These are phyloP conservation scores for Gaertneriomyces sp. DNA, from an alignment of 192 early-diverging fungal genomes.

Conservation along the genomic window DNA sequence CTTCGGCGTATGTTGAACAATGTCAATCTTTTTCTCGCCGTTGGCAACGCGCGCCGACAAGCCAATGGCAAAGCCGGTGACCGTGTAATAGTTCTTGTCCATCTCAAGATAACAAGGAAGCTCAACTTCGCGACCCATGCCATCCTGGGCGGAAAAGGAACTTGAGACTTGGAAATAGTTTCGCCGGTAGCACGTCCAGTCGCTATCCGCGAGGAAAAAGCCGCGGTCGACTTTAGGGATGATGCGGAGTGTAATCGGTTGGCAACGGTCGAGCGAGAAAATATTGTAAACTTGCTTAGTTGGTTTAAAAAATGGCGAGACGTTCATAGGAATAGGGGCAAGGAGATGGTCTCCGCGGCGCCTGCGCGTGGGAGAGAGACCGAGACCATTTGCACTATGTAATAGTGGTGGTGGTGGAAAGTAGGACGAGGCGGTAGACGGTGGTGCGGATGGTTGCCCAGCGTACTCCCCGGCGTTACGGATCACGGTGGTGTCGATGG, in stretches of 20 bases:
- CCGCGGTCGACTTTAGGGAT: conserved; percentile 85
- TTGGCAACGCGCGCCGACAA: conserved; percentile 72
- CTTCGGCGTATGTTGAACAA: conserved; percentile 91
- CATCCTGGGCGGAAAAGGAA: conserved; percentile 53
- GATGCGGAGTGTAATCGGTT: conserved; percentile 53
- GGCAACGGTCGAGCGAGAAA: conserved; percentile 54
- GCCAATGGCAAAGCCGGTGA: conserved; percentile 70
- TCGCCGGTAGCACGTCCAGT: conserved; percentile 96
- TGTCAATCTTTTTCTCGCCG: conserved; percentile 71
- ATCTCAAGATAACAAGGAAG: conserved; percentile 66
- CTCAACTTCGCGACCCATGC: conserved; percentile 35
- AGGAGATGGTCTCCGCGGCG: conserved; percentile 15
- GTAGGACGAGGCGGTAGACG: conserved; percentile 2
- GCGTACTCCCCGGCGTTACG: too few species aligned
- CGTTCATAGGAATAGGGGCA: conserved; percentile 20
- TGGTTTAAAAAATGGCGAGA: conserved; percentile 66
- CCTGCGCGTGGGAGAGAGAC: conserved; percentile 14
- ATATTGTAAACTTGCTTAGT: conserved; percentile 66
- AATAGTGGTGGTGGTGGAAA: conserved; percentile 17
- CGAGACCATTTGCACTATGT: too few species aligned
- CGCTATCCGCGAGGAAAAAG: conserved; percentile 84
- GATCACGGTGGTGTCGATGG: conserved; percentile 18
- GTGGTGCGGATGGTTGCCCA: too few species aligned
- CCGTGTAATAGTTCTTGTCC: conserved; percentile 45
- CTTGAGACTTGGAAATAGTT: conserved; percentile 95